These are phyloP conservation scores for Colletotrichum incanum DNA, from an alignment of 2,329 filamentous ascomycete genomes.

Conservation along the genomic window DNA sequence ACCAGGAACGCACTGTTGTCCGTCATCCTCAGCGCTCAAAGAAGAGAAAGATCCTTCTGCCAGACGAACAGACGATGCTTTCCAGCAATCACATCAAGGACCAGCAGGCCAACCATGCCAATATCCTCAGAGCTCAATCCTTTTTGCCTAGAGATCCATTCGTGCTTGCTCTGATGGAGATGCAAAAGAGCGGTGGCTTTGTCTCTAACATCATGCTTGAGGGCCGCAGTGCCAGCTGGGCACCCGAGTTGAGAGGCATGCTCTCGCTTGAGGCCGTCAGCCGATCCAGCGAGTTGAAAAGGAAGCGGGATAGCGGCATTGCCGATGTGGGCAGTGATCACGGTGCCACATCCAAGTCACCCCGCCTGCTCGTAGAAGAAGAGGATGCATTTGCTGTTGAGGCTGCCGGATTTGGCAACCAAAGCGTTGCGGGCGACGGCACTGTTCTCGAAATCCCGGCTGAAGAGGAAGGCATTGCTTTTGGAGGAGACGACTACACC, in stretches of 20 bases:
- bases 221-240: constrained; percentile 84
- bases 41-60: constrained; percentile 85
- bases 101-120: constrained; percentile 87
- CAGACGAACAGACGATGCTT: constrained; percentile 87
- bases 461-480: constrained; percentile 65
- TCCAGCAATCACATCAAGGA: constrained; percentile 85
- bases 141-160: constrained; percentile 92
- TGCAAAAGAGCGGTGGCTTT: constrained; percentile 93
- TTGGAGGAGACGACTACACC: constrained; percentile 63
- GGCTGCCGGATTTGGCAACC: constrained; percentile 68
- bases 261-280: constrained; percentile 88
- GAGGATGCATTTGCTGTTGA: constrained; percentile 71
- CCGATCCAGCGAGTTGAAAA: constrained; percentile 85
- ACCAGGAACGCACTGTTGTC: constrained; percentile 71
- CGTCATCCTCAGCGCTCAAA: constrained; percentile 79
- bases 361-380: constrained; percentile 78
- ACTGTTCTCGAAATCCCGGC: constrained; percentile 77
- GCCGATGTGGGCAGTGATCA: constrained; percentile 82
- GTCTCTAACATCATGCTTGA: constrained; percentile 90
- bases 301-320: constrained; percentile 92
- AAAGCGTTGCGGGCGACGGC: constrained; percentile 68
- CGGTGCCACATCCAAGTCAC: constrained; percentile 72
- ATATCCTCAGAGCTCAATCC: constrained; percentile 85
- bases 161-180: constrained; percentile 88
- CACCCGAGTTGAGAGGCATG: constrained; percentile 92